A percentile compares a stretch with the other conserved stretches of the same genome.
These are phyloP conservation scores for Trichophyton simii DNA, from an alignment of 2,329 filamentous ascomycete genomes.

Conservation along the genomic window DNA sequence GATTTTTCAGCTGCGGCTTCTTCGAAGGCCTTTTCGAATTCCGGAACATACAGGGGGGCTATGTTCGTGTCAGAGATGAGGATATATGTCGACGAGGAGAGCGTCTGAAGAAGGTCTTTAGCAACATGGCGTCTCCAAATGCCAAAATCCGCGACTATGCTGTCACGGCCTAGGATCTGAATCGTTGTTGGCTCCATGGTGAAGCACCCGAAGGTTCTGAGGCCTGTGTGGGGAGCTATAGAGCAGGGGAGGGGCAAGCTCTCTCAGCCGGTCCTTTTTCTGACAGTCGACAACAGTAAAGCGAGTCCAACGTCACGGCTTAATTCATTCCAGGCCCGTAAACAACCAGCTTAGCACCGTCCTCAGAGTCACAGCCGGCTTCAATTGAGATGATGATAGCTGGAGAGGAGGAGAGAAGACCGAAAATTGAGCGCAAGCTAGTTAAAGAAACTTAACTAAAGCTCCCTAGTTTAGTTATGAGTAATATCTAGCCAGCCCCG, in stretches of 20 bases:
- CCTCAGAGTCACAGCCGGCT: background rate
- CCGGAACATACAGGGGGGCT: conserved; percentile 62
- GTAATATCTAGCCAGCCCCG: background rate
- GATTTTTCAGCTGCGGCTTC: conserved; percentile 34
- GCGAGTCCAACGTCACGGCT: background rate
- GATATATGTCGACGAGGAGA: conserved; percentile 81
- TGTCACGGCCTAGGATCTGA: conserved; percentile 73
- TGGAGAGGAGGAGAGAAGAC: background rate
- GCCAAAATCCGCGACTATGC: conserved; percentile 82
- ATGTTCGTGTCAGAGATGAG: conserved; percentile 96
- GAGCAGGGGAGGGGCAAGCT: conserved; percentile 3
- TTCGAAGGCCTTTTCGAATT: conserved; percentile 58
- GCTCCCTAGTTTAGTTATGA: background rate
- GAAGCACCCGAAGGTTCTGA: background rate
- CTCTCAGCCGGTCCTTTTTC: background rate
- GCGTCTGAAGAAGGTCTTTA: conserved; percentile 63
- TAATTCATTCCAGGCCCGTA: background rate
- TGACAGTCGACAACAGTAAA: background rate
- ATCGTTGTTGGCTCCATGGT: conserved; percentile 46
- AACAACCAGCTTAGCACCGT: background rate
- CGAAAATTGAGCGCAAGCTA: background rate
- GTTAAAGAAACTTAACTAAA: background rate
- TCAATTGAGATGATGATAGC: background rate
- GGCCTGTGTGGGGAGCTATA: background rate
- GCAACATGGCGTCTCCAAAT: conserved; percentile 76